phyloP scores from a whole-genome alignment of 2,329 filamentous ascomycete genomes.

The Colletotrichum incanum region DNA sequence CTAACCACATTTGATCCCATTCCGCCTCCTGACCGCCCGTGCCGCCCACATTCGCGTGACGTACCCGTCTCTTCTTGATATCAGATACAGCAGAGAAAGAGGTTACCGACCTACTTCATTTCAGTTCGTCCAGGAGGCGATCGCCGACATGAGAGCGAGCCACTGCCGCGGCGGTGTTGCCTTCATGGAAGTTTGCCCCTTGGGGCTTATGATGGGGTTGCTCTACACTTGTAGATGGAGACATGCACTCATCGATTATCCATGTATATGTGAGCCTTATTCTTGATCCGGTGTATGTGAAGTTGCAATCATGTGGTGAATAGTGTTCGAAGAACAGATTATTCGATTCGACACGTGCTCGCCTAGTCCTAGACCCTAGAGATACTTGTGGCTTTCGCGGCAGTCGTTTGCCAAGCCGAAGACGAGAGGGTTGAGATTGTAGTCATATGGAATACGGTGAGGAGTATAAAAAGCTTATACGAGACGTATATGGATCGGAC shows the following conservation, averaged over 20 bases:
- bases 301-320: too few species aligned
- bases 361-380: too few species aligned
- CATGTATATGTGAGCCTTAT: too few species aligned
- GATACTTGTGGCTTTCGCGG: neutral
- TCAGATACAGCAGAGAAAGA: neutral
- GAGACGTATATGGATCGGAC: too few species aligned
- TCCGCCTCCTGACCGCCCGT: neutral
- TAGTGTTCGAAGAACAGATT: too few species aligned
- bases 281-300: too few species aligned
- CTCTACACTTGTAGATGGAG: neutral
- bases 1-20: constrained; percentile 17
- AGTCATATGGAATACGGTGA: neutral
- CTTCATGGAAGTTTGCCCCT: neutral
- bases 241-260: too few species aligned
- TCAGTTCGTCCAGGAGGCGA: neutral
- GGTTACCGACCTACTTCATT: neutral
- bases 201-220: neutral
- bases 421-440: neutral
- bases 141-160: constrained; percentile 6
- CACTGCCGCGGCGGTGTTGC: constrained; percentile 1
- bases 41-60: neutral
- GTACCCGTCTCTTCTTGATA: neutral
- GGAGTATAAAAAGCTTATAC: neutral
- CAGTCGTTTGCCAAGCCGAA: neutral
- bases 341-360: too few species aligned